Percentiles rank a stretch among this genome's conserved stretches.
These are phyloP conservation scores for Teratosphaeria zuluensis DNA, from an alignment of 2,329 filamentous ascomycete species.

Conservation along the genomic window DNA sequence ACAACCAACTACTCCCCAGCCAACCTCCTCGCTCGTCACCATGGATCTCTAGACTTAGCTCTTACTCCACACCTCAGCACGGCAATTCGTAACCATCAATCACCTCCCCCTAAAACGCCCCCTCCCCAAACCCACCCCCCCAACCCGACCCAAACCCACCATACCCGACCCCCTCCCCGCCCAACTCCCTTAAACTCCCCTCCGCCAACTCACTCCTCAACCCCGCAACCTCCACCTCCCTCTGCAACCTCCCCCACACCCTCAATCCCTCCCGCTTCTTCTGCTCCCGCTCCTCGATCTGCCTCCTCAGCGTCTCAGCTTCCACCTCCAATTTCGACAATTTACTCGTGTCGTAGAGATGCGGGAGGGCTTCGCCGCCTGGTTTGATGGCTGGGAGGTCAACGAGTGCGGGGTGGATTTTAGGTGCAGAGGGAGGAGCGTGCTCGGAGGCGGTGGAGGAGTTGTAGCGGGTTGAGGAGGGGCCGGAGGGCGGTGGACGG, in stretches of 20 bases:
- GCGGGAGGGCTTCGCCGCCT: slow-evolving; percentile 34
- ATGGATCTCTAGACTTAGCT: too few species aligned
- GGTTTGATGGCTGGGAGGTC: slow-evolving; percentile 36
- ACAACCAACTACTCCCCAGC: too few species aligned
- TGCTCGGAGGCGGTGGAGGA: slow-evolving; percentile 3
- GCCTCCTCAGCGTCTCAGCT: slow-evolving; percentile 33
- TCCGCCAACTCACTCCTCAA: slow-evolving; percentile 39
- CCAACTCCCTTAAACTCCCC: slow-evolving; percentile 30
- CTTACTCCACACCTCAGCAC: too few species aligned
- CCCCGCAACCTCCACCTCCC: slow-evolving; percentile 36
- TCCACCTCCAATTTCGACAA: slow-evolving; percentile 39
- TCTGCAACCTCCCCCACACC: slow-evolving; percentile 38
- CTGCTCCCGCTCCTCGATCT: slow-evolving; percentile 39
- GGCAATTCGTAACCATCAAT: too few species aligned
- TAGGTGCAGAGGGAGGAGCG: not conserved
- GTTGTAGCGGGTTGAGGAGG: slow-evolving; percentile 4
- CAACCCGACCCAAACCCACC: not conserved
- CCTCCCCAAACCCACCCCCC: not conserved
- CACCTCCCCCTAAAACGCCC: not conserved
- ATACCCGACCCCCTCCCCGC: slow-evolving; percentile 1
- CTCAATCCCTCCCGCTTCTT: slow-evolving; percentile 32
- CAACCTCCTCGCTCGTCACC: too few species aligned
- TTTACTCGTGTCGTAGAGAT: slow-evolving; percentile 34
- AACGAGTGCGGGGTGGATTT: slow-evolving; percentile 27
- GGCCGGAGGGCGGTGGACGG: slow-evolving; percentile 12